Evolutionary conservation across 208 protist genomes (phyloP), one percentile per base, ranked within the genome.

Genomic region (Acanthamoeba healyi): DNA sequence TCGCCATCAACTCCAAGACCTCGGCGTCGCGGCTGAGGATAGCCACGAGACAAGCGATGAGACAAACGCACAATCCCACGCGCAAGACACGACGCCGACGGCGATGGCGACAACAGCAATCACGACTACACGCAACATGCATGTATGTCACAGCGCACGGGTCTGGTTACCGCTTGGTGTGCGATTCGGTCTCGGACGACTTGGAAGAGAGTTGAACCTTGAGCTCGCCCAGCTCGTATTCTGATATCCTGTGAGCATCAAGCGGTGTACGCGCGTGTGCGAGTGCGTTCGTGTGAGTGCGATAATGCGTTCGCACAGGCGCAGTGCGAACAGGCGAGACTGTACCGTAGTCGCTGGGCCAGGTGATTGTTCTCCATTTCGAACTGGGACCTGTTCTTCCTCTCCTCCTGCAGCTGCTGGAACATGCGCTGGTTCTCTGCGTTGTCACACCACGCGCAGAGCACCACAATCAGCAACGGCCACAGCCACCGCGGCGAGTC

Each of bases 191-290:
- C 70, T 79, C 70, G 36, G 70, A 46, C 0, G 70, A 79, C 70
- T 79, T 79, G 34, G 70, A 46, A 15, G 32, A 49, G 70, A 79
- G 70, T 24, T 79, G 70, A 17, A 29, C 40, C 40, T 79, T 79
- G 38, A 79, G 70, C 70, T 79, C 38, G 0, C 70, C 70, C 70
- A 79, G 70, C 40, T 79, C 70, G 36, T 79, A 79, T 36, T 79
- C 70, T 5, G 10, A 26, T 19, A 79, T 79, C 40, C 70, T 74
- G 1, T 40, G 6, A 2, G 0, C 0, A 58, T 1, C 51, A n/a
- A n/a, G n/a, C n/a, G n/a, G n/a, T n/a, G n/a, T n/a, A n/a, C n/a
- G n/a, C 54, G 54, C 15, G 65, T 24, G 24, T 10, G 1, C 7
- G 10, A 36, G 36, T 74, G 65, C 3, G 65, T 32, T 70, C 22